phyloP scores from a whole-genome alignment of 2,329 filamentous ascomycete species.

The Beauveria australis region DNA sequence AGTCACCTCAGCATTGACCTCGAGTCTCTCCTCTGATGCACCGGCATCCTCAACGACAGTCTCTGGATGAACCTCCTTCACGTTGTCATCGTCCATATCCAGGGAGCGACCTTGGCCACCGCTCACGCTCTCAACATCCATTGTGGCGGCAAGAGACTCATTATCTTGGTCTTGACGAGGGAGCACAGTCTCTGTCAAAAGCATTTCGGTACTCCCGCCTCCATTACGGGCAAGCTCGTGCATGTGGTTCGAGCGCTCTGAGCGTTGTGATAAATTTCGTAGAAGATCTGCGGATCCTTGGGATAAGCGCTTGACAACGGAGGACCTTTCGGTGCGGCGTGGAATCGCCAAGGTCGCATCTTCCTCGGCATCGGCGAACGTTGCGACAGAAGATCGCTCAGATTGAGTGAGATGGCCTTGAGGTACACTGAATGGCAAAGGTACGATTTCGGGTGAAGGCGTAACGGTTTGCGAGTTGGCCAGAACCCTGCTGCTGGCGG shows the following conservation, averaged over 20 bases:
- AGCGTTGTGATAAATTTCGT: constrained; percentile 27
- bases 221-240: constrained; percentile 14
- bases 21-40: not conserved
- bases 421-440: constrained; percentile 58
- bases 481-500: constrained; percentile 13
- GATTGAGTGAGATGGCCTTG: constrained; percentile 32
- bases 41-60: not conserved
- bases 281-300: constrained; percentile 32
- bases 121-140: constrained; percentile 43
- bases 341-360: constrained; percentile 14
- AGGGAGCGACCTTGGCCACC: constrained; percentile 28
- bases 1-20: not conserved
- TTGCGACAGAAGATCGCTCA: constrained; percentile 59
- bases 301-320: constrained; percentile 41
- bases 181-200: constrained; percentile 27
- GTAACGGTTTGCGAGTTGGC: constrained; percentile 20
- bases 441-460: constrained; percentile 43
- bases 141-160: constrained; percentile 49
- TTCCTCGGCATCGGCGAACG: constrained; percentile 57
- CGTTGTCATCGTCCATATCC: not conserved
- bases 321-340: constrained; percentile 24
- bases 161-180: constrained; percentile 31
- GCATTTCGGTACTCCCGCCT: constrained; percentile 38
- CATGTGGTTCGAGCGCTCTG: constrained; percentile 4
- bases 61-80: not conserved